Evolutionary conservation across 495 filamentous ascomycete genomes (phyloP).

Genomic region (Penicillium crystallinum): DNA sequence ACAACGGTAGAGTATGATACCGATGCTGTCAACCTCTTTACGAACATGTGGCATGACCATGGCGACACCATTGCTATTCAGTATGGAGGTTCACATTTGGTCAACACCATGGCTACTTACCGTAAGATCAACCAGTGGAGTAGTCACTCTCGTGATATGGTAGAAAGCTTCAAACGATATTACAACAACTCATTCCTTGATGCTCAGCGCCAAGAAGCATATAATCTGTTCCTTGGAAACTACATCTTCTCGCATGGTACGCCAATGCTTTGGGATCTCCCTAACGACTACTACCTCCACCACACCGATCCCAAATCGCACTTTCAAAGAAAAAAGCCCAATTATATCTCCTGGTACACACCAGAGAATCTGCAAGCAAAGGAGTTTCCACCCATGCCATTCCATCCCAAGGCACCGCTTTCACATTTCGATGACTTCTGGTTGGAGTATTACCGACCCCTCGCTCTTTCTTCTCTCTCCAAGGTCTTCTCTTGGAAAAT

Average conservation of each 20-base stretch:
- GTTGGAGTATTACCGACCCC: constrained; percentile 94
- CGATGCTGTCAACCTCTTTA: constrained; percentile 91
- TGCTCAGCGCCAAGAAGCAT: constrained; percentile 92
- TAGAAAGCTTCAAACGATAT: constrained; percentile 97
- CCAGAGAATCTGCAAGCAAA: constrained; percentile 63
- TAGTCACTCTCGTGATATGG: constrained; percentile 95
- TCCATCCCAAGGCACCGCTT: constrained; percentile 50
- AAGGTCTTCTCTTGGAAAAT: constrained; percentile 90
- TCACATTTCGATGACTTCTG: constrained; percentile 88
- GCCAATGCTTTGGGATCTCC: constrained; percentile 95
- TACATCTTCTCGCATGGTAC: constrained; percentile 88
- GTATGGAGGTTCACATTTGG: constrained; percentile 94
- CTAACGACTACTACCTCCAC: constrained; percentile 95
- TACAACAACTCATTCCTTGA: constrained; percentile 99
- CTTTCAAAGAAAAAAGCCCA: constrained; percentile 57
- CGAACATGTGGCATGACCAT: constrained; percentile 93
- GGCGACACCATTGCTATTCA: constrained; percentile 97
- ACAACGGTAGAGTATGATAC: constrained; percentile 87
- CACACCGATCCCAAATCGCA: constrained; percentile 75
- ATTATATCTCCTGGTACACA: constrained; percentile 84
- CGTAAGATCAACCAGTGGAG: constrained; percentile 99
- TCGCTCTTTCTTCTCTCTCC: constrained; percentile 73
- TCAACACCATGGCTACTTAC: constrained; percentile 99
- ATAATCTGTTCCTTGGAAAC: constrained; percentile 96
- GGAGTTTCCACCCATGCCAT: constrained; percentile 49